Evolutionary conservation across 768 basidiomycete species (phyloP).

Genomic region (Suillus occidentalis): DNA sequence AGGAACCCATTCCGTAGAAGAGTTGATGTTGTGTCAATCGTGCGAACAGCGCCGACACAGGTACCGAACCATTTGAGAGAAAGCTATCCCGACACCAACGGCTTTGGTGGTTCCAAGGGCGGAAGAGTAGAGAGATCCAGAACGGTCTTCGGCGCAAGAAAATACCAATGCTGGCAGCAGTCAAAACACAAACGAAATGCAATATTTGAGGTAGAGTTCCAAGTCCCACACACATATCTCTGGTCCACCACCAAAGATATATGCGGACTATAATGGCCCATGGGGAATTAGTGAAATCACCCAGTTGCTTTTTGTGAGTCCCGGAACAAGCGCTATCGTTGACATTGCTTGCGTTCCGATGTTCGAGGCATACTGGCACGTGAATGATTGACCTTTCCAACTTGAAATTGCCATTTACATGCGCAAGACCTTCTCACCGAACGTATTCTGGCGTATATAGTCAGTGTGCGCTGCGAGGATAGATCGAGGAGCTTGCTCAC

Average conservation of each 20-base stretch:
- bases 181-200: not conserved
- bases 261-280: not conserved
- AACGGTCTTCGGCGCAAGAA: not conserved
- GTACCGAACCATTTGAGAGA: constrained; percentile 23
- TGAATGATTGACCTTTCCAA: not conserved
- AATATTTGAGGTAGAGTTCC: not conserved
- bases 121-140: constrained; percentile 10
- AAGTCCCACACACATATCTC: not conserved
- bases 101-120: constrained; percentile 16
- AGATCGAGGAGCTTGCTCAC: not conserved
- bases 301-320: not conserved
- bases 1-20: constrained; percentile 33
- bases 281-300: not conserved
- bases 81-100: constrained; percentile 7
- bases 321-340: not conserved
- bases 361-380: not conserved
- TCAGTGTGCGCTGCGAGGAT: not conserved
- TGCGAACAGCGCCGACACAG: constrained; percentile 13
- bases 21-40: constrained; percentile 9
- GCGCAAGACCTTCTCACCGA: too few relatives aligned
- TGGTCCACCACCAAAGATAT: not conserved
- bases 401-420: too few relatives aligned
- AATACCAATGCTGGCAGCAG: not conserved
- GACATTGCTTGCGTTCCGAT: not conserved
- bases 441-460: not conserved